Percentiles rank a stretch among this genome's conserved stretches.
Conservation (phyloP, 2,329 filamentous ascomycete genomes). For the Penicillium sp. region DNA sequence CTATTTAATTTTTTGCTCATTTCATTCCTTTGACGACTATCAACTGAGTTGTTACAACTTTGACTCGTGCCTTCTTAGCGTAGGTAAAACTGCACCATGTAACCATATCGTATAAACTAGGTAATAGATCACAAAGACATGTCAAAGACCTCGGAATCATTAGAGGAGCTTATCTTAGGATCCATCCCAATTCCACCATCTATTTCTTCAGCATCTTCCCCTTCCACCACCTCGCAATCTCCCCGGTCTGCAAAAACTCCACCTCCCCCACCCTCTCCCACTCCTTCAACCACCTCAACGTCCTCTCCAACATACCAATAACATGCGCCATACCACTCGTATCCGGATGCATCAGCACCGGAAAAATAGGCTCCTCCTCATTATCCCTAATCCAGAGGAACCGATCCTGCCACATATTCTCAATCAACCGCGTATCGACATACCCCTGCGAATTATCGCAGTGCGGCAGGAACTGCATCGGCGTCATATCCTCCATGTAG, state of each 20-base stretch:
- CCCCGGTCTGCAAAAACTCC: constrained; percentile 31
- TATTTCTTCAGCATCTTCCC: constrained; percentile 23
- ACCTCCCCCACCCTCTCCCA: constrained; percentile 28
- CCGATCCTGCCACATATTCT: constrained; percentile 58
- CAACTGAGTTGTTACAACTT: neutral
- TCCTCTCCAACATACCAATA: constrained; percentile 54
- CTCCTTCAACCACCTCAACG: constrained; percentile 49
- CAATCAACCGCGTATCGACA: constrained; percentile 53
- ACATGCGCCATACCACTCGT: constrained; percentile 59
- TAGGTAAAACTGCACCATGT: too few relatives aligned
- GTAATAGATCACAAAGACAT: too few relatives aligned
- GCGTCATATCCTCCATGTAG: constrained; percentile 47
- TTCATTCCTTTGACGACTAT: neutral
- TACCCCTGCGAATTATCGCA: constrained; percentile 54
- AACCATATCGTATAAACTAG: too few relatives aligned
- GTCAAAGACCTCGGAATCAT: too few relatives aligned
- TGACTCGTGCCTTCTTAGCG: neutral
- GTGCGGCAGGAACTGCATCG: constrained; percentile 45
- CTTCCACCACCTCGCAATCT: constrained; percentile 31
- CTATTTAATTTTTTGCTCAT: neutral
- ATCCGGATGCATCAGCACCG: constrained; percentile 54
- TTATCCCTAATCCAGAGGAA: constrained; percentile 54
- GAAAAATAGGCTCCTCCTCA: constrained; percentile 45
- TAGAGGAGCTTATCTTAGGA: neutral
- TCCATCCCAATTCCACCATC: neutral